Conservation (phyloP, 2,329 filamentous ascomycete species). For the Microdochium nivale region DNA sequence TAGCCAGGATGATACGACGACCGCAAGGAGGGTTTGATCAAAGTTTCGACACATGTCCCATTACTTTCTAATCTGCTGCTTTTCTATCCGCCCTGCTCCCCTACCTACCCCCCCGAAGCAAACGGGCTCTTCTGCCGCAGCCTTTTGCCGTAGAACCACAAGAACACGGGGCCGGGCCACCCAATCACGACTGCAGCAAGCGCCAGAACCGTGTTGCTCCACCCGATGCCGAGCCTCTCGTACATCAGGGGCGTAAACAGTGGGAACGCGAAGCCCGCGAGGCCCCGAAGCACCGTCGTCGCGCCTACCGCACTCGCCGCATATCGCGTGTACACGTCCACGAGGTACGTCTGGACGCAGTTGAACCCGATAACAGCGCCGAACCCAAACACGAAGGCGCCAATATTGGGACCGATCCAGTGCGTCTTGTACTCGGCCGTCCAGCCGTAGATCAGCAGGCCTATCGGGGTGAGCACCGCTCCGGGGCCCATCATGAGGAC, state of each 20-base stretch:
- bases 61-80: too few relatives aligned
- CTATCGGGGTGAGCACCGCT: conserved; percentile 29
- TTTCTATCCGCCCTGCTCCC: not conserved
- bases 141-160: conserved; percentile 28
- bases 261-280: conserved; percentile 43
- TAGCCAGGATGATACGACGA: too few relatives aligned
- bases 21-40: too few relatives aligned
- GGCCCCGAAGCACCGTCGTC: conserved; percentile 32
- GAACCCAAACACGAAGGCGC: conserved; percentile 2
- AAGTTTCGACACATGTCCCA: too few relatives aligned
- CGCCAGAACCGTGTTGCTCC: conserved; percentile 33
- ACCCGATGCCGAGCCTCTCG: conserved; percentile 31
- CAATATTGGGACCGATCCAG: conserved; percentile 2
- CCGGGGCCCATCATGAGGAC: conserved; percentile 32
- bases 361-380: conserved; percentile 24
- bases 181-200: conserved; percentile 45
- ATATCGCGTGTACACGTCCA: conserved; percentile 37
- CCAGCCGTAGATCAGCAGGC: conserved; percentile 37
- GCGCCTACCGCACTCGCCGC: conserved; percentile 36
- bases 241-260: conserved; percentile 41
- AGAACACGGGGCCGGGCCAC: conserved; percentile 34
- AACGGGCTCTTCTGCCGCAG: conserved; percentile 25
- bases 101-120: conserved; percentile 14
- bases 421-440: conserved; percentile 30
- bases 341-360: conserved; percentile 36